A percentile compares a stretch with the other conserved stretches of the same genome.
Evolutionary conservation across 148 eudicot genomes (phyloP).

Genomic region (Chenopodium berlandieri): DNA sequence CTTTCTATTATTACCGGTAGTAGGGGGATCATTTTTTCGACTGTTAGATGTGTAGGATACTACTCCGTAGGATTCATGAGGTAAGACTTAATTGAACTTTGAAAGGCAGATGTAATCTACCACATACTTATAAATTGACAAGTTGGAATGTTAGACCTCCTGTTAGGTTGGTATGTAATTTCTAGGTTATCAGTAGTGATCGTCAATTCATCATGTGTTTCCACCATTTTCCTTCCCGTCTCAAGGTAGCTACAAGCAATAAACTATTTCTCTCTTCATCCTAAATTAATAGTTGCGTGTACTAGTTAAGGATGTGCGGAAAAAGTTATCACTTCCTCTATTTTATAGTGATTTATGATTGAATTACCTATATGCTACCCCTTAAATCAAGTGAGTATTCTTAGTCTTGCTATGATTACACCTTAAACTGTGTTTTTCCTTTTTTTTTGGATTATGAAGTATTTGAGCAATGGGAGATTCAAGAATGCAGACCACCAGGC

Average conservation of each 20-base stretch:
- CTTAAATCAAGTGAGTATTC: not conserved
- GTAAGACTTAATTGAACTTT: not conserved
- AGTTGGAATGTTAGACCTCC: not conserved
- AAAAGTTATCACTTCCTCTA: no score
- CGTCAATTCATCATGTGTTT: not conserved
- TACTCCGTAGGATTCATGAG: not conserved
- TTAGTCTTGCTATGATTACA: not conserved
- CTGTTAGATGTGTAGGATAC: not conserved
- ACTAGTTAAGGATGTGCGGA: no score
- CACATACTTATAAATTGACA: not conserved
- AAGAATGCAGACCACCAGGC: constrained; percentile 97
- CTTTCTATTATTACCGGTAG: not conserved
- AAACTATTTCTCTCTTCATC: no score
- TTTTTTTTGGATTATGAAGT: constrained; percentile 32
- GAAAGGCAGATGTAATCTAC: not conserved
- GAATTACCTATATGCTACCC: not conserved
- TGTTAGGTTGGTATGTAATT: no score
- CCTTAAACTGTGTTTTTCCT: not conserved
- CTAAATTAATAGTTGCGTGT: no score
- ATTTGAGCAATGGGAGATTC: constrained; percentile 91
- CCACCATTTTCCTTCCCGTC: not conserved
- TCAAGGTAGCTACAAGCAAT: no score
- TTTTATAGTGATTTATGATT: no score
- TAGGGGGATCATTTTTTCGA: not conserved
- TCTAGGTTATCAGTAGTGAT: no score